Base-by-base conservation (phyloP, 306 rosid species). In the Malus sylvestris region DNA sequence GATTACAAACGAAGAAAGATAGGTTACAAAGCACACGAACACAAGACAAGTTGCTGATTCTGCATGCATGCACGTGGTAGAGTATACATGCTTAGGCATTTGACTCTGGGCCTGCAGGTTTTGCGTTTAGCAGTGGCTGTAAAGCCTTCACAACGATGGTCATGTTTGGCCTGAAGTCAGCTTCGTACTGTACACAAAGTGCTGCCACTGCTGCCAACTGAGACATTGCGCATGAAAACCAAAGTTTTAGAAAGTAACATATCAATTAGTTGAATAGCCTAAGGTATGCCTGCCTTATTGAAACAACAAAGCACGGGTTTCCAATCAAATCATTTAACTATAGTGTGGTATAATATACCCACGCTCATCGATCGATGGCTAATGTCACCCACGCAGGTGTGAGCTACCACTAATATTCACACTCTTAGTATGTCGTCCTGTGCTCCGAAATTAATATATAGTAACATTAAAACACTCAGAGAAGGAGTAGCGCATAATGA, bases 181-280 rank as follows among this genome's bases (percentile, higher is more conserved):
- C 97, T 81, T 95, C 98, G 74, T 95, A 95, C 59, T 95, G 98
- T 76, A 95, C 98, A 83, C 98, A 95, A 42, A 95, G 86, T 71
- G 98, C 98, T 82, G 98, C 97, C 44, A 95, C 98, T 23, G 98
- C 98, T 70, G 98, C 98, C 89, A 95, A 89, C 98, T 95, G 83
- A 35, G 77, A 77, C 78, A 68, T 67, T 67, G 61, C 35, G 8
- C 9, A 69, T 67, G 65, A 77, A 86, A 78, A 15, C 59, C 3
- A 32, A 18, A 16, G 22, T 8, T 23, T 64, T 8, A 32, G 11
- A 64, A 32, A 32, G 0, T 15, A 49, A 49, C 55, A 15, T 4
- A 5, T 49, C 55, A 49, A 27, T 27, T 27, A 49, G 55, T 1
- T 6, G 8, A 49, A 49, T 16, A 16, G 55, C 55, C 55, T 16